Base-by-base conservation (phyloP, 1,284 basidiomycete species). In the Ganoderma sp. region DNA sequence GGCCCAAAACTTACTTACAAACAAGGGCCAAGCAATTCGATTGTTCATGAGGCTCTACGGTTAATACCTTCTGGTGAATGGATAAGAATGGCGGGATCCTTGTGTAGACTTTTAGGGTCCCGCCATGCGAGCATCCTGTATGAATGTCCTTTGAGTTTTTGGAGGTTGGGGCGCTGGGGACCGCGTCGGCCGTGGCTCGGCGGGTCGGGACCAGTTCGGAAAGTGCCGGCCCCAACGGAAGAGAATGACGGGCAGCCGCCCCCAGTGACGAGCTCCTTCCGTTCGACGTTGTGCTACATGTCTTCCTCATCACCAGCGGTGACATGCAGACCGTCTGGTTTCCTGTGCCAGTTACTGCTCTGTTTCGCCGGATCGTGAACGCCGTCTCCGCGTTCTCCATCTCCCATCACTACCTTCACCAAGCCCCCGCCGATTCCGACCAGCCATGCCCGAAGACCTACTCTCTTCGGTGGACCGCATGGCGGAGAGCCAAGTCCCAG, bases 341-440 rank as follows among this genome's bases (percentile, higher is more conserved):
- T 73, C 87, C 86, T 61, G 79, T 84, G 56, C 87, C 87, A 65
- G 85, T 92, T 73, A 82, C 84, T 67, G 78, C 85, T 50, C 78
- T 92, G 59, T 80, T 92, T 69, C 88, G 85, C 67, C 82, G 90
- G 69, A 80, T 93, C 54, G 85, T 88, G 69, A 90, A 91, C 73
- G 86, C 86, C 50, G 82, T 92, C 58, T 90, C 90, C 0, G 82
- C 87, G 0, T 78, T 91, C 37, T 89, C 90, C 0, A 84, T 92
- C 50, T 87, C 90, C 2, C 86, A 86, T 73, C 88, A 90, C 48
- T 91, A 89, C 74, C 74, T 88, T 52, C 73, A 65, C n/a, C 60
- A 45, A 9, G 5, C 25, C 19, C 67, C 67, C 8, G 28, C 68
- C n/a, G 81, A 43, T 76, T 76, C 67, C 57, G 67, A 63, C 34